phyloP scores from a whole-genome alignment of 139 green algal species.

The Chloropicon primus region DNA sequence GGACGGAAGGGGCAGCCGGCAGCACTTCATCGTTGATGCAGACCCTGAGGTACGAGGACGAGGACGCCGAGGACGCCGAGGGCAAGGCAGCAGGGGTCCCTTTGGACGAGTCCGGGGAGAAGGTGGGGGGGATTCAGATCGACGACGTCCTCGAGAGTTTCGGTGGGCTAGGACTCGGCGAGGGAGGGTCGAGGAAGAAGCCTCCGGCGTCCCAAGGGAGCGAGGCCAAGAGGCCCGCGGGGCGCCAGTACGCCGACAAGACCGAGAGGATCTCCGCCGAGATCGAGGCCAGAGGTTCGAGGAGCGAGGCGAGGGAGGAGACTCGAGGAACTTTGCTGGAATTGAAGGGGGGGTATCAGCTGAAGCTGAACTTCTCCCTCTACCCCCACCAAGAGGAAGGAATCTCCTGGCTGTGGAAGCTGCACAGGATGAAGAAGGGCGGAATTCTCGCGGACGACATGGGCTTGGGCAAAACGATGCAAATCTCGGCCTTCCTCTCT shows the following conservation, averaged over 20 bases:
- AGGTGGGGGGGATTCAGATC: no score
- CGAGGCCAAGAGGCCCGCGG: neutral
- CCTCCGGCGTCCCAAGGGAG: neutral
- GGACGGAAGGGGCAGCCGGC: neutral
- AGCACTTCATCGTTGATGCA: no score
- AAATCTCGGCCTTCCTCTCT: slow-evolving; percentile 64
- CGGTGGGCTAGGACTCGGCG: neutral
- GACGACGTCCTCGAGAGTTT: neutral
- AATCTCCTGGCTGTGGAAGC: slow-evolving; percentile 18
- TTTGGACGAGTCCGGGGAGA: no score
- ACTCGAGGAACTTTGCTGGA: neutral
- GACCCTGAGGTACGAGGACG: neutral
- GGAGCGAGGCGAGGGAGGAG: neutral
- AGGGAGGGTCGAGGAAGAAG: neutral
- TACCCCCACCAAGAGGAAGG: slow-evolving; percentile 19
- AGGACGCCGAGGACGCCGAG: neutral
- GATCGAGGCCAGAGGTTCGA: neutral
- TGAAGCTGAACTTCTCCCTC: neutral
- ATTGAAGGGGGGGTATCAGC: neutral
- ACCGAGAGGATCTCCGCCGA: neutral
- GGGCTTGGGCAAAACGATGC: slow-evolving; percentile 65
- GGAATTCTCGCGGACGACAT: slow-evolving; percentile 75
- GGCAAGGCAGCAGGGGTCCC: no score
- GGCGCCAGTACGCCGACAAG: neutral
- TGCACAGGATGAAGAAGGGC: slow-evolving; percentile 22